These are phyloP conservation scores for Trifolium repens DNA, from an alignment of 306 rosid genomes.

Conservation along the genomic window DNA sequence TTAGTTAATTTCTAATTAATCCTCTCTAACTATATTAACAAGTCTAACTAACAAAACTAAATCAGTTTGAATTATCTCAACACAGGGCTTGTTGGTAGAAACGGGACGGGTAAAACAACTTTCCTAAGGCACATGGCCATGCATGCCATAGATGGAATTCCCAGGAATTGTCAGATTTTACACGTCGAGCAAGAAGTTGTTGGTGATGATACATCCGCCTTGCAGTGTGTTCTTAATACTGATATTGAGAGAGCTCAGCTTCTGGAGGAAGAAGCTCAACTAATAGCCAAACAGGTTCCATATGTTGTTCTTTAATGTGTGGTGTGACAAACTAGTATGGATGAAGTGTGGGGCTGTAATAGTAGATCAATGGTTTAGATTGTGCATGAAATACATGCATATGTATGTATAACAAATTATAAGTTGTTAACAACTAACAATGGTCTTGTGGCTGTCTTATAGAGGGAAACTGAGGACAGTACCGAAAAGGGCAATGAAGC, in stretches of 20 bases:
- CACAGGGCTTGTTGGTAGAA: constrained; percentile 89
- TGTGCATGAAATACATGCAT: constrained; percentile 1
- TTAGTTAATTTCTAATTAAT: not conserved
- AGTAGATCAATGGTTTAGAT: not conserved
- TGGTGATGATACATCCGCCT: constrained; percentile 82
- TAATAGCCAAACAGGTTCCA: constrained; percentile 75
- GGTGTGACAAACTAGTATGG: constrained; percentile 2
- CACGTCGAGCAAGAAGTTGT: constrained; percentile 97
- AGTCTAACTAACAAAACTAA: constrained; percentile 1
- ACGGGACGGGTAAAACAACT: constrained; percentile 96
- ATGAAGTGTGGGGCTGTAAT: not conserved
- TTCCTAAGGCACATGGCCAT: constrained; percentile 96
- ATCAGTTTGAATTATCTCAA: constrained; percentile 10
- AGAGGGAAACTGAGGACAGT: constrained; percentile 77
- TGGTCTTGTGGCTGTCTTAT: constrained; percentile 38
- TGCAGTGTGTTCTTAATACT: constrained; percentile 95
- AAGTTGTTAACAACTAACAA: constrained; percentile 29
- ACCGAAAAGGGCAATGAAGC: constrained; percentile 47
- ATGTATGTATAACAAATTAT: not conserved
- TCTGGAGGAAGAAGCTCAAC: constrained; percentile 74
- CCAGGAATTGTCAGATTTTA: constrained; percentile 86
- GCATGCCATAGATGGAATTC: constrained; percentile 99
- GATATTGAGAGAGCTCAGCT: constrained; percentile 89
- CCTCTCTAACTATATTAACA: not conserved
- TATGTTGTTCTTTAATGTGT: constrained; percentile 13